phyloP scores from a whole-genome alignment of 2,329 filamentous ascomycete genomes.

The Chrysoporthe deuterocubensis region DNA sequence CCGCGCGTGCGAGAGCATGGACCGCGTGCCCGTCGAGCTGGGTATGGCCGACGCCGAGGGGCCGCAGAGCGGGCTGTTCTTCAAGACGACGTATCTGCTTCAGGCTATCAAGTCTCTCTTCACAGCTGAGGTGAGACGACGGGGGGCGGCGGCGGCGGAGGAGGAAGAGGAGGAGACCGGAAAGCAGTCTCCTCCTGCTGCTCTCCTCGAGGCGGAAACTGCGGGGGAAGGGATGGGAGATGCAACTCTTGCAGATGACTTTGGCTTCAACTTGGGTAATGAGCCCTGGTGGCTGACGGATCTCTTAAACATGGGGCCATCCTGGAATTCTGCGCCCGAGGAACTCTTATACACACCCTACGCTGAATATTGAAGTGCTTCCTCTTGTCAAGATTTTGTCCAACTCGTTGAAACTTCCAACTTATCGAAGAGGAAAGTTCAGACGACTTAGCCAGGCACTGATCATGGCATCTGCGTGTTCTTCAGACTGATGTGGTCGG shows the following conservation, averaged over 20 bases:
- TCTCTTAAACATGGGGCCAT: conserved; percentile 12
- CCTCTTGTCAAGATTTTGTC: background rate
- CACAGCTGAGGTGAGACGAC: conserved; percentile 27
- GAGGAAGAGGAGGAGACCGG: background rate
- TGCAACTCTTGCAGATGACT: background rate
- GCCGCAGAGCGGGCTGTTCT: conserved; percentile 31
- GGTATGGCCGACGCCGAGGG: conserved; percentile 32
- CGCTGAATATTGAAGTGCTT: background rate
- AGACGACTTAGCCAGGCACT: too few relatives aligned
- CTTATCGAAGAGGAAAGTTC: too few relatives aligned
- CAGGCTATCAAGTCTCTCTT: conserved; percentile 33
- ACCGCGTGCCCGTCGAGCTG: conserved; percentile 21
- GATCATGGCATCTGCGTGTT: too few relatives aligned
- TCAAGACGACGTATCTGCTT: conserved; percentile 32
- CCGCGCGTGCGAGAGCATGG: conserved; percentile 24
- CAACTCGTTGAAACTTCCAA: too few relatives aligned
- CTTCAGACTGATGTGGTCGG: too few relatives aligned
- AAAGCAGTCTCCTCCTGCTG: background rate
- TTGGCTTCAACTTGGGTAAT: conserved; percentile 1
- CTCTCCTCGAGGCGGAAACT: background rate
- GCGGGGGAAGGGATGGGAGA: background rate
- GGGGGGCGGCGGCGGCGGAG: background rate
- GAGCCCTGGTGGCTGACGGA: conserved; percentile 15
- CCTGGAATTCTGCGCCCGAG: background rate
- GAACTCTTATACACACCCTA: conserved; percentile 6